Percentiles rank a stretch among this genome's conserved stretches.
These are phyloP conservation scores for Furcasterigmium furcatum DNA, from an alignment of 2,329 filamentous ascomycete species.

Conservation along the genomic window DNA sequence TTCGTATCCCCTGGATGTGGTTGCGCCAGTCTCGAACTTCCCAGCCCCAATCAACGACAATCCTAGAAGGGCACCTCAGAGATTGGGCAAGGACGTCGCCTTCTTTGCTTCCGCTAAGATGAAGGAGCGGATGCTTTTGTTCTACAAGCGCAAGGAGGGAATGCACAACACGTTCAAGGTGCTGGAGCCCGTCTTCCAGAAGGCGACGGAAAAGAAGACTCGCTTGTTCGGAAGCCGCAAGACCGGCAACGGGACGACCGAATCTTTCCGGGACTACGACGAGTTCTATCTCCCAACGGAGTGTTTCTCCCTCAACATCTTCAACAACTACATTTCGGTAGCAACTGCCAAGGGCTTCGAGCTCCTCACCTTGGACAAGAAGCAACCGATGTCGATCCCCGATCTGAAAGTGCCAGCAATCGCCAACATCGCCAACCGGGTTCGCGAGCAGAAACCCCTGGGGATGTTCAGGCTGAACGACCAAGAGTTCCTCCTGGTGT, in stretches of 20 bases:
- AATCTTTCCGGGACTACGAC: constrained; percentile 97
- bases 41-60: constrained; percentile 66
- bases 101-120: constrained; percentile 96
- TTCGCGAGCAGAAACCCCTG: constrained; percentile 79
- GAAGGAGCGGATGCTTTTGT: constrained; percentile 92
- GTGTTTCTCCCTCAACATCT: constrained; percentile 92
- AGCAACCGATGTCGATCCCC: constrained; percentile 90
- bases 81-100: constrained; percentile 86
- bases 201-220: constrained; percentile 79
- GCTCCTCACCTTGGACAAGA: constrained; percentile 95
- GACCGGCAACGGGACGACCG: constrained; percentile 68
- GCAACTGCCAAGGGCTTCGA: constrained; percentile 91
- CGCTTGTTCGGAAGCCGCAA: constrained; percentile 61
- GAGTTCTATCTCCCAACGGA: constrained; percentile 98
- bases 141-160: constrained; percentile 95
- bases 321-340: constrained; percentile 91
- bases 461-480: constrained; percentile 96
- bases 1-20: constrained; percentile 87
- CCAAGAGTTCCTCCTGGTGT: constrained; percentile 88
- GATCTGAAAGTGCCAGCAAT: constrained; percentile 78
- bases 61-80: constrained; percentile 81
- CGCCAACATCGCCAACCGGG: constrained; percentile 78
- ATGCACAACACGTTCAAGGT: constrained; percentile 95
- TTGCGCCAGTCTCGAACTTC: constrained; percentile 63
- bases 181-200: constrained; percentile 91